These are phyloP conservation scores for Fusarium ambrosium DNA, from an alignment of 2,329 filamentous ascomycete species.

Conservation along the genomic window DNA sequence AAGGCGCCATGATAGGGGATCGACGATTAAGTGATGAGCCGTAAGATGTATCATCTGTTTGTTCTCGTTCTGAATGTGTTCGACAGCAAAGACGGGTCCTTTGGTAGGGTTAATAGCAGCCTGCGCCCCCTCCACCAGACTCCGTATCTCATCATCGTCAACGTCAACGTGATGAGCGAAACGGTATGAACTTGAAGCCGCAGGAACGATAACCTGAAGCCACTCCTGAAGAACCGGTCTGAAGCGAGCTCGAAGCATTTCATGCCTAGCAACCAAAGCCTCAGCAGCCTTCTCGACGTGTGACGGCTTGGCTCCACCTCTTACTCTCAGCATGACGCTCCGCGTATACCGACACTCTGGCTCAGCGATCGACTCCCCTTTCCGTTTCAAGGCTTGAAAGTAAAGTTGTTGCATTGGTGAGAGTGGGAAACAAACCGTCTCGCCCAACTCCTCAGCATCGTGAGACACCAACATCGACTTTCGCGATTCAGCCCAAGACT, in stretches of 20 bases:
- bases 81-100: constrained; percentile 65
- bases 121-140: constrained; percentile 58
- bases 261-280: constrained; percentile 63
- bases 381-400: constrained; percentile 62
- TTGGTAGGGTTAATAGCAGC: constrained; percentile 61
- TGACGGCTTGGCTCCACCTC: constrained; percentile 55
- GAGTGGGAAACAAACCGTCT: constrained; percentile 58
- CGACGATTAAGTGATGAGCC: constrained; percentile 66
- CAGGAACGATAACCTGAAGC: constrained; percentile 60
- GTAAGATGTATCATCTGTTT: constrained; percentile 63
- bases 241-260: constrained; percentile 66
- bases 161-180: constrained; percentile 59
- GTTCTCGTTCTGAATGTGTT: constrained; percentile 62
- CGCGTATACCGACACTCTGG: constrained; percentile 64
- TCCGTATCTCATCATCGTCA: constrained; percentile 58
- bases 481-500: constrained; percentile 32
- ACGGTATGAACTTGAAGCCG: constrained; percentile 58
- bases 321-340: constrained; percentile 62
- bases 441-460: constrained; percentile 35
- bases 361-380: constrained; percentile 47
- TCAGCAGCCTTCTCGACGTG: constrained; percentile 64
- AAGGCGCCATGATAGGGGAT: constrained; percentile 65
- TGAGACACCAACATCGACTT: constrained; percentile 50
- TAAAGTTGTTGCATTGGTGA: constrained; percentile 69
- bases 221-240: constrained; percentile 55